Base-by-base conservation (phyloP, 305 asterid species). In the Fraxinus baroniana region DNA sequence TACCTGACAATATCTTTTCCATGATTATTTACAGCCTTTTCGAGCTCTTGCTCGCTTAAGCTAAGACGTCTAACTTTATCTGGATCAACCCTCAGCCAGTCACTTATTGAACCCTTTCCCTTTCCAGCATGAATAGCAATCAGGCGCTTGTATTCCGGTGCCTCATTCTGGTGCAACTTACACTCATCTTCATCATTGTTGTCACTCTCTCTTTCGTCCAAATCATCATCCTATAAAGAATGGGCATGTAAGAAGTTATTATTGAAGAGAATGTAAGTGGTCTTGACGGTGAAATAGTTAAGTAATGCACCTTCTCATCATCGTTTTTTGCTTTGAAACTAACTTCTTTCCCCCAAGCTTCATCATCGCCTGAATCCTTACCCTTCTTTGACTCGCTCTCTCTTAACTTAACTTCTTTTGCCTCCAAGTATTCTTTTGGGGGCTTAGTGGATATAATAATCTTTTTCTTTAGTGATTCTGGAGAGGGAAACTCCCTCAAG, bases 41-140 rank as follows among this genome's bases (percentile, higher is more conserved):
- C 94, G 78, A 95, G 97, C 85, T 91, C 91, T 84, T 81, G 90
- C 88, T 94, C 98, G 79, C 97, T 94, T 84, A 94, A 90, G 90
- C 98, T 95, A 82, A 95, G 97, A 77, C 98, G 97, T 86, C 98
- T 92, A 82, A 95, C 98, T 91, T 91, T 93, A 82, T 82, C 71
- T 73, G 91, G 91, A 78, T 95, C 95, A 60, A 89, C 85, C 84
- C 82, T 90, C 81, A 95, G 87, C 98, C 98, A 93, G 49, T 90
- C 95, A 75, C 82, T 20, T 86, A 93, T 88, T 62, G 95, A 98
- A 17, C 98, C 98, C 88, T 93, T 93, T 39, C 97, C 97, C 88
- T 95, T 95, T 79, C 98, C 97, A 80, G 98, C 98, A 86, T 88
- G 98, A 86, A 93, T 95, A 79, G 97, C 98, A 86, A 95, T 95